Conservation (phyloP, 306 rosid genomes). For the Quercus ilex region DNA sequence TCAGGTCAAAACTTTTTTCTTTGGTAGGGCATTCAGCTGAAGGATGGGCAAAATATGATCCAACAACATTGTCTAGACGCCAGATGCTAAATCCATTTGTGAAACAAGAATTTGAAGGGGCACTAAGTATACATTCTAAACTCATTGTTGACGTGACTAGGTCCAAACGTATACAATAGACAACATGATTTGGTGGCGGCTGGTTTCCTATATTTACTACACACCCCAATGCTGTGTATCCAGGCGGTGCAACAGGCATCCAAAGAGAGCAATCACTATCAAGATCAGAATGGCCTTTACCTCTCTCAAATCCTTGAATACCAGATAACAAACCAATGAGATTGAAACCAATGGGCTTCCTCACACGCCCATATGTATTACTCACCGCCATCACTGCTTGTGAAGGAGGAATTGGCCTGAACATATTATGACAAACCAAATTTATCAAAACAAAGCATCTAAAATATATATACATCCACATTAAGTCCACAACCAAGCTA, state of each 20-base stretch:
- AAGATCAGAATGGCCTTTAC: slow-evolving; percentile 36
- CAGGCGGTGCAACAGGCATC: slow-evolving; percentile 92
- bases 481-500: no score
- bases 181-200: slow-evolving; percentile 72
- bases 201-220: slow-evolving; percentile 74
- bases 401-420: slow-evolving; percentile 93
- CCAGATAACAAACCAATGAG: slow-evolving; percentile 67
- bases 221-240: slow-evolving; percentile 83
- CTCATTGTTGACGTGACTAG: slow-evolving; percentile 69
- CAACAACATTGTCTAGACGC: slow-evolving; percentile 87
- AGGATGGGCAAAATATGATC: slow-evolving; percentile 80
- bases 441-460: slow-evolving; percentile 4
- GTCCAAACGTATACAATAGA: slow-evolving; percentile 88
- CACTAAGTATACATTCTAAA: slow-evolving; percentile 64
- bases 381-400: slow-evolving; percentile 95
- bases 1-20: slow-evolving; percentile 57
- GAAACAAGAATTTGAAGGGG: slow-evolving; percentile 48
- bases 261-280: slow-evolving; percentile 78
- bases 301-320: slow-evolving; percentile 53
- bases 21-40: slow-evolving; percentile 51
- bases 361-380: slow-evolving; percentile 86
- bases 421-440: slow-evolving; percentile 18
- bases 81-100: slow-evolving; percentile 81
- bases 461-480: not conserved
- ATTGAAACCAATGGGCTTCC: slow-evolving; percentile 75